These are phyloP conservation scores for Oryza punctata DNA, from an alignment of 176 grass and related monocot genomes.

Conservation along the genomic window DNA sequence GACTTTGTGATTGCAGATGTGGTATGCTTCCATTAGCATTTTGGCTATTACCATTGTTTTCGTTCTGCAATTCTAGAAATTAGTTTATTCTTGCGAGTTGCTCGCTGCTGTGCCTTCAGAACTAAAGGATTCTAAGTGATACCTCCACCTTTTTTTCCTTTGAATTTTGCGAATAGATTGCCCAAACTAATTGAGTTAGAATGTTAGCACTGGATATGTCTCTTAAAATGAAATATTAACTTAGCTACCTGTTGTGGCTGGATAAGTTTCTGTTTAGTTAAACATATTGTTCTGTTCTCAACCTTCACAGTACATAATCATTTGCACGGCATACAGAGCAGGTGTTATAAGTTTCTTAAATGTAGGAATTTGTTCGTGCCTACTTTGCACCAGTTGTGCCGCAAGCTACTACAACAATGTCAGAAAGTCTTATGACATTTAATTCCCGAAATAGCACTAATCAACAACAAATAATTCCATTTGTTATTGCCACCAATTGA, in stretches of 20 bases:
- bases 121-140: neutral
- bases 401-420: neutral
- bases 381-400: neutral
- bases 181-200: neutral
- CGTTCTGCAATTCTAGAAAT: neutral
- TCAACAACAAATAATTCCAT: neutral
- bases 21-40: slow-evolving; percentile 54
- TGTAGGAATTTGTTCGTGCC: neutral
- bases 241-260: neutral
- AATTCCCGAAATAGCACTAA: neutral
- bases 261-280: neutral
- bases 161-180: neutral
- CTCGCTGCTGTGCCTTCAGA: neutral
- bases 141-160: neutral
- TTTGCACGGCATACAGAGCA: neutral
- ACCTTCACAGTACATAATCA: neutral
- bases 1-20: slow-evolving; percentile 94
- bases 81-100: neutral
- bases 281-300: neutral
- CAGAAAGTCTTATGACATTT: neutral
- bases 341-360: neutral
- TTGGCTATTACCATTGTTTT: slow-evolving; percentile 30
- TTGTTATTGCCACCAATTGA: neutral
- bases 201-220: neutral
- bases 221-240: neutral